Percentiles rank a stretch among this genome's conserved stretches.
Conservation (phyloP, 257 asterid species). For the Solanum sejunctum region DNA sequence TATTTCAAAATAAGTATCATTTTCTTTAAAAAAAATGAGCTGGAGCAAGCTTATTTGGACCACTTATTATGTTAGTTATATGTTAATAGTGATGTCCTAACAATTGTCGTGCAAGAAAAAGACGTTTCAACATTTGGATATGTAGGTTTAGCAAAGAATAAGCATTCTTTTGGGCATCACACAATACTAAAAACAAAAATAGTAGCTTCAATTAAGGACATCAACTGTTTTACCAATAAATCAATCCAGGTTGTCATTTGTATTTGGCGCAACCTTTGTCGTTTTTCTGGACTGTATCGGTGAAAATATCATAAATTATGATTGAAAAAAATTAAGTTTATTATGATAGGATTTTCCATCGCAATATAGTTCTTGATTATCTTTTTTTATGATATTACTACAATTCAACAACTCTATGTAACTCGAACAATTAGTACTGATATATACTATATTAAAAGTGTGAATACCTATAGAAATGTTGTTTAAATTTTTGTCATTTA, state of each 20-base stretch:
- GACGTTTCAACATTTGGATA: not conserved
- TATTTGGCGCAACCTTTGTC: not conserved
- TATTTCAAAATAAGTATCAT: no score
- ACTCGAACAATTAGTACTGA: no score
- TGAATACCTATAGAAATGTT: no score
- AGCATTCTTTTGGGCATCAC: not conserved
- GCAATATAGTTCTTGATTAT: no score
- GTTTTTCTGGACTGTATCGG: no score
- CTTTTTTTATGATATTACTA: no score
- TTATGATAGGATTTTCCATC: no score
- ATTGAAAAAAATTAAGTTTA: no score
- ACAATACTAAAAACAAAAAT: not conserved
- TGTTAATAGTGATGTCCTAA: not conserved
- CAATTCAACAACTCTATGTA: no score
- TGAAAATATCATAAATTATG: no score
- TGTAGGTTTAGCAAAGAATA: not conserved
- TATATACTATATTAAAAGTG: no score
- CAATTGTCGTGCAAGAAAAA: not conserved
- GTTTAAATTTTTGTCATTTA: no score
- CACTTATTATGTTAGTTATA: not conserved
- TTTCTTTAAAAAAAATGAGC: not conserved
- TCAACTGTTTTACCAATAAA: not conserved
- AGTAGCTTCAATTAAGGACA: not conserved
- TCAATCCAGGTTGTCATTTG: not conserved
- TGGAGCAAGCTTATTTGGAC: not conserved